phyloP scores from a whole-genome alignment of 805 yeast genomes.

The Lipomyces mesembrius region DNA sequence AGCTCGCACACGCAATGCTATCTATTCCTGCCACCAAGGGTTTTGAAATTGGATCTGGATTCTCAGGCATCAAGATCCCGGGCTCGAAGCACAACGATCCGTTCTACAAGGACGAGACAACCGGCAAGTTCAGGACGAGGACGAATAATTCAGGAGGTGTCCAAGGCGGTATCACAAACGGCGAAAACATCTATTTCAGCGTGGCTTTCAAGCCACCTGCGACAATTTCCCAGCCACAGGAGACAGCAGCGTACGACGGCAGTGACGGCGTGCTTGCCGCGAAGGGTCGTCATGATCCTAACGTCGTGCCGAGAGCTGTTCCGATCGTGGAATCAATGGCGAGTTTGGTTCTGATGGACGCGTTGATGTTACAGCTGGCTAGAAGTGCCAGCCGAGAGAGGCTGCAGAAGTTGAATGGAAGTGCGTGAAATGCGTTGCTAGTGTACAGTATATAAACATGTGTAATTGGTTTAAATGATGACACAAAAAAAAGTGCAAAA shows the following conservation, averaged over 20 bases:
- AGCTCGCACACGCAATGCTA: conserved; percentile 95
- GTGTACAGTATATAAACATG: neutral
- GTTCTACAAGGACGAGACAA: conserved; percentile 63
- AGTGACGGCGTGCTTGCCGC: conserved; percentile 86
- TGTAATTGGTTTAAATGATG: neutral
- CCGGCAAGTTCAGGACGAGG: conserved; percentile 73
- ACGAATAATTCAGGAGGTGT: conserved; percentile 96
- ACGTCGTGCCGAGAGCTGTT: conserved; percentile 97
- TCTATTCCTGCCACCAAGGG: conserved; percentile 98
- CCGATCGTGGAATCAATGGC: conserved; percentile 99
- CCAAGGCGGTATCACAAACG: conserved; percentile 97
- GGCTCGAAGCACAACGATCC: conserved; percentile 96
- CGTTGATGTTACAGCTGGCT: conserved; percentile 80
- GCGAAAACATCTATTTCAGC: conserved; percentile 91
- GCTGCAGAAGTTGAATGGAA: conserved; percentile 12
- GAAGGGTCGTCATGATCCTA: conserved; percentile 97
- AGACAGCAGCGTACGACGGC: conserved; percentile 88
- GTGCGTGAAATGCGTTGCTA: neutral
- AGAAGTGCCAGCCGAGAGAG: conserved; percentile 61
- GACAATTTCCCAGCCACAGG: conserved; percentile 91
- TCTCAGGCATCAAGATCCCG: conserved; percentile 83
- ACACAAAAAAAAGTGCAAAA: neutral
- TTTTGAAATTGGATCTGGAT: conserved; percentile 96
- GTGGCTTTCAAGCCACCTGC: conserved; percentile 99
- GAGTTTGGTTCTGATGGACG: conserved; percentile 89